Evolutionary conservation across 2,329 filamentous ascomycete genomes (phyloP).

Genomic region (Chaetomium sp.): DNA sequence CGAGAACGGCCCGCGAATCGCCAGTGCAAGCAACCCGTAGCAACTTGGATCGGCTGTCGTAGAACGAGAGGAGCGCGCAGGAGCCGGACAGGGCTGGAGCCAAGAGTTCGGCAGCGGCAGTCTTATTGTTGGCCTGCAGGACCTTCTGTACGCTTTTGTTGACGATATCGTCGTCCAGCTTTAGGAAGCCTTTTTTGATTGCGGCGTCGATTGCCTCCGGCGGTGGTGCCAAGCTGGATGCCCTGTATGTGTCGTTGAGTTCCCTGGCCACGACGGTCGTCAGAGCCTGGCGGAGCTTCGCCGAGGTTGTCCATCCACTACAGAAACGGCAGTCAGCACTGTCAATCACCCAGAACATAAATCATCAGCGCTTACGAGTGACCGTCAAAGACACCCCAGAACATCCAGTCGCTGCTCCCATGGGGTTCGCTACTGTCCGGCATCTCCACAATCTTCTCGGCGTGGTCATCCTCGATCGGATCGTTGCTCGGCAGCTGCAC

Average conservation of each 20-base stretch:
- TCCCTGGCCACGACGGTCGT: constrained; percentile 93
- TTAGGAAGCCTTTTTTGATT: constrained; percentile 88
- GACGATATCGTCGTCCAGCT: constrained; percentile 91
- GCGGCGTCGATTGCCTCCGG: constrained; percentile 83
- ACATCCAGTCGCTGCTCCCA: constrained; percentile 90
- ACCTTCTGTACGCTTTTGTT: constrained; percentile 91
- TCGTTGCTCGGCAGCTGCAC: constrained; percentile 95
- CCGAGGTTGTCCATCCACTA: constrained; percentile 97
- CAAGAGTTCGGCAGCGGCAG: constrained; percentile 86
- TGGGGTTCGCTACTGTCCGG: constrained; percentile 56
- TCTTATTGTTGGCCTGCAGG: constrained; percentile 82
- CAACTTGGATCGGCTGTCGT: constrained; percentile 83
- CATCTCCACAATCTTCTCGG: constrained; percentile 95
- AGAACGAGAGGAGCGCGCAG: constrained; percentile 93
- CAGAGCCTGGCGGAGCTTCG: constrained; percentile 87
- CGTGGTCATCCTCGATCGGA: constrained; percentile 97
- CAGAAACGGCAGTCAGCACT: constrained; percentile 20
- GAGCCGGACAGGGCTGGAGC: constrained; percentile 96
- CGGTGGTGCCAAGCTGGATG: constrained; percentile 65
- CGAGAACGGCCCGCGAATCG: constrained; percentile 92
- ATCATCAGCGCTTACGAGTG: constrained; percentile 69
- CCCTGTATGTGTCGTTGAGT: constrained; percentile 87
- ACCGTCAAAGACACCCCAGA: constrained; percentile 98
- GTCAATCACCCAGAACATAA: constrained; percentile 13
- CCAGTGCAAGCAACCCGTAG: constrained; percentile 94